Conservation (phyloP, 495 filamentous ascomycete species). For the Penicillium canariense region DNA sequence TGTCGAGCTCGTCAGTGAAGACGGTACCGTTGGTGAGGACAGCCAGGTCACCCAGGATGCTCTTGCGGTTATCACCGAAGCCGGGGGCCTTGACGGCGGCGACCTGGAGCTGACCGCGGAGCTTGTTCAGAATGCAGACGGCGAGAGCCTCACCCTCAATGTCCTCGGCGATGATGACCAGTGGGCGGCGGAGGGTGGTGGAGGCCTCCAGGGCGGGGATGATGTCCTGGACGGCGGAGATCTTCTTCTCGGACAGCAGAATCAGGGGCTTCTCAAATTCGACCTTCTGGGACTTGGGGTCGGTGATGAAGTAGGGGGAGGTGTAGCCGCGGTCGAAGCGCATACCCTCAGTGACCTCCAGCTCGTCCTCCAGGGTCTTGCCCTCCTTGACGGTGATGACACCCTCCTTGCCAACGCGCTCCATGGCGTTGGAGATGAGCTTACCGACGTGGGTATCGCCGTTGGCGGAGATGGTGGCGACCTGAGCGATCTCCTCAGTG, state of each 20-base stretch:
- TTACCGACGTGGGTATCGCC: conserved; percentile 94
- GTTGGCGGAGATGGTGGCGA: conserved; percentile 97
- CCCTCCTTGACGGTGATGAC: conserved; percentile 99
- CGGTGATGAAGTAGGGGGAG: conserved; percentile 99
- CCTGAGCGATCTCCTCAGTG: conserved; percentile 94
- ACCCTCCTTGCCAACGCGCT: conserved; percentile 99
- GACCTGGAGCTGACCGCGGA: conserved; percentile 97
- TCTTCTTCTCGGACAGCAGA: conserved; percentile 99
- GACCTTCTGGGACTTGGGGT: conserved; percentile 96
- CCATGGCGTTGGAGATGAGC: conserved; percentile 96
- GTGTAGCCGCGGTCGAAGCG: conserved; percentile 98
- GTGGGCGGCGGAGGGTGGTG: conserved; percentile 88
- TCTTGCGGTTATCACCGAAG: conserved; percentile 99
- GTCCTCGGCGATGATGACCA: conserved; percentile 98
- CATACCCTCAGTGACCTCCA: conserved; percentile 99
- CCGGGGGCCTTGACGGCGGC: conserved; percentile 98
- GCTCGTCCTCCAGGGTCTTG: conserved; percentile 96
- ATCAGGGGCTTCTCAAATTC: conserved; percentile 99
- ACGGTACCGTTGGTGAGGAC: conserved; percentile 95
- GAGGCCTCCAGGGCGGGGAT: conserved; percentile 96
- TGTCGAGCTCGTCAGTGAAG: conserved; percentile 96
- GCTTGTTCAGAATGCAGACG: conserved; percentile 99
- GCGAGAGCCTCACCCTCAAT: conserved; percentile 98
- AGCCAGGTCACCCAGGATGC: conserved; percentile 92
- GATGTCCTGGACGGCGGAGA: conserved; percentile 96